Evolutionary conservation across 2,329 filamentous ascomycete species (phyloP).

Genomic region (Pseudodiploospora longispora): DNA sequence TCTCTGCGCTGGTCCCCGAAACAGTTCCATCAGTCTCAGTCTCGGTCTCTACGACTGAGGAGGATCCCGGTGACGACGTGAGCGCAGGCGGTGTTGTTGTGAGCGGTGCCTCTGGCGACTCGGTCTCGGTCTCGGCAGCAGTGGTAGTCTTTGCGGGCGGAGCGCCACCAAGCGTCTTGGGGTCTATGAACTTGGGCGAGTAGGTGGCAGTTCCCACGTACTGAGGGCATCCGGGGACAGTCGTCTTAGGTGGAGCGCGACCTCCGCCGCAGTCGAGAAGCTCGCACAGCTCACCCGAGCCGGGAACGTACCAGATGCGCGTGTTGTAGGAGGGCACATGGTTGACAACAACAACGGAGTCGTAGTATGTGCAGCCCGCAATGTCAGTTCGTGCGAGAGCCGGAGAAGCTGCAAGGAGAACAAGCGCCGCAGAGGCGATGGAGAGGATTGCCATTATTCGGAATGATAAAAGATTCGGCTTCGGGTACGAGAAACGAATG

Average conservation of each 20-base stretch:
- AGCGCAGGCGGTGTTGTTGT: conserved; percentile 11
- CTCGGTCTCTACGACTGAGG: not conserved
- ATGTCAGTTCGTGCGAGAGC: conserved; percentile 37
- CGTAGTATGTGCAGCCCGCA: conserved; percentile 35
- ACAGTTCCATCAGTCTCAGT: not conserved
- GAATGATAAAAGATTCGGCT: no score
- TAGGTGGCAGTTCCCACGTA: conserved; percentile 51
- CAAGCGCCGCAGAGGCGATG: conserved; percentile 7
- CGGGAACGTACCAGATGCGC: conserved; percentile 53
- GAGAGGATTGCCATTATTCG: conserved; percentile 26
- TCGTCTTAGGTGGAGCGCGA: conserved; percentile 54
- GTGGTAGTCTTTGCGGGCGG: not conserved
- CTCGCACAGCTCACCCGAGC: conserved; percentile 55
- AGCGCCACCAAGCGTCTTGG: conserved; percentile 17
- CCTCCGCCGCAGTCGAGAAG: conserved; percentile 61
- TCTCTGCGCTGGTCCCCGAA: not conserved
- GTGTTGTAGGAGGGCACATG: conserved; percentile 32
- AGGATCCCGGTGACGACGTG: no score
- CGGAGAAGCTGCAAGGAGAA: conserved; percentile 22
- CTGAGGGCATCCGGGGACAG: conserved; percentile 49
- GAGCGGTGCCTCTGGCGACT: no score
- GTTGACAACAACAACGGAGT: conserved; percentile 21
- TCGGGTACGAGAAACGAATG: no score
- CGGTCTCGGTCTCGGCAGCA: not conserved
- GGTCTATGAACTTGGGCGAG: conserved; percentile 40